Evolutionary conservation across 176 grass and related monocot species (phyloP).

Genomic region (Elymus sibiricus): DNA sequence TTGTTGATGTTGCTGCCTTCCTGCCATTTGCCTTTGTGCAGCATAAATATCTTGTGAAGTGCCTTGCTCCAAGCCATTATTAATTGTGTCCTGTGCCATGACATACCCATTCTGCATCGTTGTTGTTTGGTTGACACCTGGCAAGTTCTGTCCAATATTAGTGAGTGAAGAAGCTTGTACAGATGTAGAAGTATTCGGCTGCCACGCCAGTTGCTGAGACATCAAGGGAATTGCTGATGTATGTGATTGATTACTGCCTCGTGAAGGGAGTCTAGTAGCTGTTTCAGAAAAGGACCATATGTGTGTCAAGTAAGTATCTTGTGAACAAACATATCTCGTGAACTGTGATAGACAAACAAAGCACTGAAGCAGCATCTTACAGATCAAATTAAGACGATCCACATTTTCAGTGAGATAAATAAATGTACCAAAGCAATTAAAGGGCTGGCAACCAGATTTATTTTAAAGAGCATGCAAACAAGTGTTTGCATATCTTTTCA

Average conservation of each 20-base stretch:
- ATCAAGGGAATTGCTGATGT: slow-evolving; percentile 54
- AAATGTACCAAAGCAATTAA: background rate
- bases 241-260: slow-evolving; percentile 56
- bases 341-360: slow-evolving; percentile 1
- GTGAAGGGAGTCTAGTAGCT: slow-evolving; percentile 45
- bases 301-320: background rate
- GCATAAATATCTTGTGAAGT: too few relatives aligned
- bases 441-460: background rate
- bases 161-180: too few relatives aligned
- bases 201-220: slow-evolving; percentile 39
- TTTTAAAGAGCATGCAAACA: background rate
- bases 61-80: too few relatives aligned
- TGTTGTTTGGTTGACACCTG: too few relatives aligned
- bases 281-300: slow-evolving; percentile 36
- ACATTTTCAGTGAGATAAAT: slow-evolving; percentile 7
- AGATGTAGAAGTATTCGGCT: too few relatives aligned
- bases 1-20: too few relatives aligned
- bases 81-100: too few relatives aligned
- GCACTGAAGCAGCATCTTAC: background rate
- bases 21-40: too few relatives aligned
- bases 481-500: background rate
- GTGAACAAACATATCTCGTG: background rate
- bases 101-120: too few relatives aligned
- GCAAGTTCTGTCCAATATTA: too few relatives aligned
- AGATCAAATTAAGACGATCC: slow-evolving; percentile 8